Conservation (phyloP, 179 eudicot genomes). For the Corrigiola litoralis region DNA sequence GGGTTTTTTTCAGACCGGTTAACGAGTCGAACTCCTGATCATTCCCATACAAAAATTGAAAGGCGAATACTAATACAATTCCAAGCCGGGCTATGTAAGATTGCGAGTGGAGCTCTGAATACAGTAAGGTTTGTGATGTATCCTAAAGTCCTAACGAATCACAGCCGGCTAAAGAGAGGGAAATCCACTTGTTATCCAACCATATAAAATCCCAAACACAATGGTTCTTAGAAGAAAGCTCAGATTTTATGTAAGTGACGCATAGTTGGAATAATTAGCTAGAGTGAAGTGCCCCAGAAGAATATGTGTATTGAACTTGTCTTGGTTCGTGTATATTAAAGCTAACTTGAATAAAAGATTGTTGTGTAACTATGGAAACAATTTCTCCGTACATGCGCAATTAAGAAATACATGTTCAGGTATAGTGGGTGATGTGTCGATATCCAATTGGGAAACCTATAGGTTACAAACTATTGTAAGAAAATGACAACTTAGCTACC, state of each 20-base stretch:
- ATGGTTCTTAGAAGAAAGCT: not conserved
- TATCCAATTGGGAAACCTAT: not conserved
- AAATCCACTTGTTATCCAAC: conserved; percentile 4
- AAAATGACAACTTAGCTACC: conserved; percentile 19
- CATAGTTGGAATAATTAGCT: not conserved
- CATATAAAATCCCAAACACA: not conserved
- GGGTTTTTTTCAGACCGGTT: too few relatives aligned
- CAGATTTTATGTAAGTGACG: conserved; percentile 10
- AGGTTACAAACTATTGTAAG: conserved; percentile 6
- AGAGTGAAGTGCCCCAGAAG: conserved; percentile 18
- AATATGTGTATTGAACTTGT: conserved; percentile 12
- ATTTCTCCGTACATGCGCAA: too few relatives aligned
- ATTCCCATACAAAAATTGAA: too few relatives aligned
- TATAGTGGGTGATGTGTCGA: not conserved
- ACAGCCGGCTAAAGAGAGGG: too few relatives aligned
- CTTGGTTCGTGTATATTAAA: not conserved
- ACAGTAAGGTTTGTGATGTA: too few relatives aligned
- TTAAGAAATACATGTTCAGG: not conserved
- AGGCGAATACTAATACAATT: too few relatives aligned
- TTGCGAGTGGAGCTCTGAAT: too few relatives aligned
- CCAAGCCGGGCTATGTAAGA: too few relatives aligned
- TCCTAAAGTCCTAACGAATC: too few relatives aligned
- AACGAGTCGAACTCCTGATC: too few relatives aligned
- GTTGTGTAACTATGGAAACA: not conserved
- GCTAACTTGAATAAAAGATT: conserved; percentile 6